Base-by-base conservation (phyloP, 2,329 filamentous ascomycete species). In the Hirsutella minnesotensis region DNA sequence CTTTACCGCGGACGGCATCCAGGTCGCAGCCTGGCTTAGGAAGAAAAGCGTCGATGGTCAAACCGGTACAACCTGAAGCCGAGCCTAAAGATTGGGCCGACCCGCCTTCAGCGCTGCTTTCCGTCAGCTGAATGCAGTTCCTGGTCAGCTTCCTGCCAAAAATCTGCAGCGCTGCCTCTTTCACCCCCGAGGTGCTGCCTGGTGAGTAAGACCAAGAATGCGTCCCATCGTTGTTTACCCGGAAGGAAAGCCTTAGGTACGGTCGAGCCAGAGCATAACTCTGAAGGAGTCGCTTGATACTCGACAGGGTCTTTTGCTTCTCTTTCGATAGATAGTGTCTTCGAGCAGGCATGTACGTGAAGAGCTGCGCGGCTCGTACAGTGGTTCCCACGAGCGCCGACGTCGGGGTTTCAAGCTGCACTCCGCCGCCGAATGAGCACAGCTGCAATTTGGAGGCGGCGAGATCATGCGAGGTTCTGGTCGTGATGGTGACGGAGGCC, bases 301-400 rank as follows among this genome's bases (percentile, higher is more conserved):
- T 75, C 3, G 62, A 58, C 5, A 85, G 56, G 1, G 65, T 70
- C 54, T 76, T 83, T 3, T 66, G 51, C 3, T 72, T 65, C n/a
- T 77, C 68, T 52, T 79, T 82, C 27, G 77, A 49, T 12, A 72
- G 67, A 5, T 68, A 59, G 51, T 80, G 72, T 48, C 71, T 73
- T 29, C 84, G 73, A 8, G 87, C 81, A 0, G 81, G 82, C 18
- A 83, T 56, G 16, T 60, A 60, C 5, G 69, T 63, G 53, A 86
- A 79, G 29, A 88, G 67, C 20, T 73, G 67, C 4, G 65, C 65
- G 15, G 80, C 70, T 40, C 68, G 70, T 27, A 88, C 72, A 2
- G 78, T 82, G 1, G 83, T 88, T 20, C 85, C 85, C n/a, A 79
- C 63, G 0, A 79, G 74, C 39, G 77, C 72, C 5, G 75, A 69